These are phyloP conservation scores for Boletus fagicola DNA, from an alignment of 768 basidiomycete genomes.

Conservation along the genomic window DNA sequence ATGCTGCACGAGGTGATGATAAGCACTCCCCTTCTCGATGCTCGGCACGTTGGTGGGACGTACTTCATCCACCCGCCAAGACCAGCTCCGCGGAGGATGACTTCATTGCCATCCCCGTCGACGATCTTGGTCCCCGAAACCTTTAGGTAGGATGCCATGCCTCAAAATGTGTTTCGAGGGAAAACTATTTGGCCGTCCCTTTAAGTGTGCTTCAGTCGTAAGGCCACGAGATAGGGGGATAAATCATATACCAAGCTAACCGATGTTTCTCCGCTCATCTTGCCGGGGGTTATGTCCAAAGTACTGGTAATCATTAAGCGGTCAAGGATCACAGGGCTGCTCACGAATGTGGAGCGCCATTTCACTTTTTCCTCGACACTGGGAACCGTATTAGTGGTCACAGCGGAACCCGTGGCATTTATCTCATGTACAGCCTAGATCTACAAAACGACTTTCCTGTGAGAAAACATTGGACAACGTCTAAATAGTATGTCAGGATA, in stretches of 20 bases:
- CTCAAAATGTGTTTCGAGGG: background rate
- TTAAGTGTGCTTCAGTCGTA: background rate
- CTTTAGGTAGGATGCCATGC: constrained; percentile 44
- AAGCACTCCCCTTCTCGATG: background rate
- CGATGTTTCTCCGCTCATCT: constrained; percentile 19
- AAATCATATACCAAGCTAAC: background rate
- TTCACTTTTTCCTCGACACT: background rate
- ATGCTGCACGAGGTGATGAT: constrained; percentile 41
- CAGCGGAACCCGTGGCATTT: background rate
- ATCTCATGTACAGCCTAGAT: constrained; percentile 14
- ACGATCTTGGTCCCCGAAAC: constrained; percentile 61
- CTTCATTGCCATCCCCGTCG: constrained; percentile 52
- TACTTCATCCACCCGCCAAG: constrained; percentile 87
- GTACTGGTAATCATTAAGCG: background rate
- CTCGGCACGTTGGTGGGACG: constrained; percentile 32
- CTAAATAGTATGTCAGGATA: constrained; percentile 22
- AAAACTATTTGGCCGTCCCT: background rate
- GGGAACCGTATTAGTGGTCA: background rate
- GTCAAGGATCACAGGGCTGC: constrained; percentile 3
- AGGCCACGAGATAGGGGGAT: background rate
- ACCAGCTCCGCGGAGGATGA: constrained; percentile 71
- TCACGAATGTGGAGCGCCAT: background rate
- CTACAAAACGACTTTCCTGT: constrained; percentile 22
- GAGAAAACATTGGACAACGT: constrained; percentile 8
- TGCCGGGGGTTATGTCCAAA: background rate